A percentile compares a stretch with the other conserved stretches of the same genome.
Conservation (phyloP, 139 green algal species). For the Penium margaritaceum region DNA sequence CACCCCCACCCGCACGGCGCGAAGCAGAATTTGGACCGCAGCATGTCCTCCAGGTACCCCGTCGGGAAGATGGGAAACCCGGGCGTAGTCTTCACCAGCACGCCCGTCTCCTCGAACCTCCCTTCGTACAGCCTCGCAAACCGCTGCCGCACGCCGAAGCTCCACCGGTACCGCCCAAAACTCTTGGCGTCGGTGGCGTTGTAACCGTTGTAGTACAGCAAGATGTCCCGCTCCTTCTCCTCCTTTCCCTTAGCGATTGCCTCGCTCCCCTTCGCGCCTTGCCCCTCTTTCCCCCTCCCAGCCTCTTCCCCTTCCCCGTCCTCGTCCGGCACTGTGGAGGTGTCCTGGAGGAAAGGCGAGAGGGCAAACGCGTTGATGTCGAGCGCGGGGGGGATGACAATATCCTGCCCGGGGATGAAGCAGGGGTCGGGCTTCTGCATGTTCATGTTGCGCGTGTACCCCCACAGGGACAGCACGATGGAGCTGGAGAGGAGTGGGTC, state of each 20-base stretch:
- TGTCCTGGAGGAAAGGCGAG: too few species aligned
- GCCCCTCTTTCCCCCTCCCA: background rate
- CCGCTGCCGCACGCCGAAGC: conserved; percentile 43
- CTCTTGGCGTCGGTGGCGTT: background rate
- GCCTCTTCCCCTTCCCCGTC: background rate
- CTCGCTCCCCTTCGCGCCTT: background rate
- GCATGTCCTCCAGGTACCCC: background rate
- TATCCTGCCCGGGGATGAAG: conserved; percentile 37
- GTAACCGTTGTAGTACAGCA: conserved; percentile 12
- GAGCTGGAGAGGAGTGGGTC: conserved; percentile 4
- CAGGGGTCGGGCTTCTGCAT: conserved; percentile 12
- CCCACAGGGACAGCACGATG: conserved; percentile 24
- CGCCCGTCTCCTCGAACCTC: background rate
- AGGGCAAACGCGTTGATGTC: background rate
- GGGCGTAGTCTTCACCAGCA: background rate
- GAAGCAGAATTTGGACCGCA: background rate
- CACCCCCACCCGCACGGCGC: background rate
- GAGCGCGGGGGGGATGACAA: conserved; percentile 25
- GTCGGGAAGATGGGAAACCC: background rate
- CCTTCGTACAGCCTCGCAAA: conserved; percentile 34
- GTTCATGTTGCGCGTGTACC: conserved; percentile 25
- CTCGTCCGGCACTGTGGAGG: too few species aligned
- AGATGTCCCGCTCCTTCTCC: background rate
- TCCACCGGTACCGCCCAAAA: conserved; percentile 14
- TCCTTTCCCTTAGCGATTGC: too few species aligned